phyloP scores from a whole-genome alignment of 1,284 basidiomycete species.

The Apiotrichum porosum region DNA sequence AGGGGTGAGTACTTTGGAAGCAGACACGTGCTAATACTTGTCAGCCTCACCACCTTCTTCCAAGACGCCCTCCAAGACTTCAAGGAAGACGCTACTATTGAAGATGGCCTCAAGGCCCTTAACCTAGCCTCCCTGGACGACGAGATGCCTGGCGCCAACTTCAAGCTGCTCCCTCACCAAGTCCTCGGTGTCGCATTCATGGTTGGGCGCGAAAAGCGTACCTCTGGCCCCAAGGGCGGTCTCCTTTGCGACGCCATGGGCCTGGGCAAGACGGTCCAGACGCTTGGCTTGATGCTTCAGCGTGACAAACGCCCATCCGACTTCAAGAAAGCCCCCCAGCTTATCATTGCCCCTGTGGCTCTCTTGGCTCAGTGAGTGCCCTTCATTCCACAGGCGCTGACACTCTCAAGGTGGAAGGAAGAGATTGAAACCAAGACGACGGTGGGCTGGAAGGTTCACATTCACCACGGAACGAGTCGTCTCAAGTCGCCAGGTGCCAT shows the following conservation, averaged over 20 bases:
- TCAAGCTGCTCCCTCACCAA: conserved; percentile 46
- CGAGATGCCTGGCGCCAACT: conserved; percentile 24
- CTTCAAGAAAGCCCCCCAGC: conserved; percentile 39
- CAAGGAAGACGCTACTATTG: conserved; percentile 29
- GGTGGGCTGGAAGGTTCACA: conserved; percentile 27
- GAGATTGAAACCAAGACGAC: conserved; percentile 49
- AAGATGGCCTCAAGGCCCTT: conserved; percentile 28
- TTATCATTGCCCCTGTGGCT: conserved; percentile 49
- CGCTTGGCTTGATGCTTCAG: conserved; percentile 42
- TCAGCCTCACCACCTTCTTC: conserved; percentile 36
- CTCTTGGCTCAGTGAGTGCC: conserved; percentile 42
- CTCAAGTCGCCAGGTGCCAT: conserved; percentile 27
- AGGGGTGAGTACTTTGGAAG: conserved; percentile 17
- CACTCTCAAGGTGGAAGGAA: conserved; percentile 36
- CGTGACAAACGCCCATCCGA: conserved; percentile 36
- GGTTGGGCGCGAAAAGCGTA: conserved; percentile 39
- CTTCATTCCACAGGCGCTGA: not conserved
- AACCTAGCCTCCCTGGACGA: conserved; percentile 21
- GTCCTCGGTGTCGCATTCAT: conserved; percentile 48
- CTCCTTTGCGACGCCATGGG: conserved; percentile 42
- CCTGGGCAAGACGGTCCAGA: conserved; percentile 49
- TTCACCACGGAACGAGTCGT: conserved; percentile 44
- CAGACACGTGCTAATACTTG: not conserved
- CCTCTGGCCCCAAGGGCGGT: conserved; percentile 34
- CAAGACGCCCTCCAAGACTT: conserved; percentile 33